Evolutionary conservation across 2,329 filamentous ascomycete species (phyloP).

Genomic region (Thelonectria blattea): DNA sequence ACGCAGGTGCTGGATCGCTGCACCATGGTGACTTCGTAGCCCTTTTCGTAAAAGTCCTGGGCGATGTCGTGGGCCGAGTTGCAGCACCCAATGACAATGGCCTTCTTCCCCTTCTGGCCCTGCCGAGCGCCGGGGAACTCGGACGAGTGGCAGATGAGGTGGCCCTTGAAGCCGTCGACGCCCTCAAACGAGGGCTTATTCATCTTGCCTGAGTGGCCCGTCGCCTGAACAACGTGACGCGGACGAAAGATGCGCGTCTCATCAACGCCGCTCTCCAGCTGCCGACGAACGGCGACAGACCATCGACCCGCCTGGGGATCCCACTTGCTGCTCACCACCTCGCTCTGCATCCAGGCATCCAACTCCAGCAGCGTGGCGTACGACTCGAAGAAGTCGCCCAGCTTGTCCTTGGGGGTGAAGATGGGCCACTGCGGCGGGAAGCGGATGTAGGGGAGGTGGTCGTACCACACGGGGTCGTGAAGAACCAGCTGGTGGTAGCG

Average conservation of each 20-base stretch:
- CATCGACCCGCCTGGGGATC: constrained; percentile 12
- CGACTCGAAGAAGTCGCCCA: constrained; percentile 70
- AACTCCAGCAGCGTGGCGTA: constrained; percentile 70
- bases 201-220: constrained; percentile 19
- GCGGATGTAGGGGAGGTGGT: constrained; percentile 66
- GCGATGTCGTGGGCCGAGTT: constrained; percentile 74
- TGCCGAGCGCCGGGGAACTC: constrained; percentile 15
- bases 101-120: constrained; percentile 58
- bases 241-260: constrained; percentile 10
- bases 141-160: constrained; percentile 14
- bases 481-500: constrained; percentile 70
- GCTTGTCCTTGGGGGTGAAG: constrained; percentile 75
- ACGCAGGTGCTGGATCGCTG: constrained; percentile 72
- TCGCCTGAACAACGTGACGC: constrained; percentile 16
- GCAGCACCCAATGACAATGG: constrained; percentile 70
- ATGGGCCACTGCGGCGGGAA: constrained; percentile 72
- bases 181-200: constrained; percentile 12
- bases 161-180: constrained; percentile 10
- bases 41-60: constrained; percentile 70
- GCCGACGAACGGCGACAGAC: constrained; percentile 9
- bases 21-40: constrained; percentile 71
- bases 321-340: constrained; percentile 39
- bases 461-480: constrained; percentile 69
- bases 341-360: constrained; percentile 67
- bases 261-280: constrained; percentile 7